Base-by-base conservation (phyloP, 2,329 filamentous ascomycete species). In the Ilyonectria mors-panacis region DNA sequence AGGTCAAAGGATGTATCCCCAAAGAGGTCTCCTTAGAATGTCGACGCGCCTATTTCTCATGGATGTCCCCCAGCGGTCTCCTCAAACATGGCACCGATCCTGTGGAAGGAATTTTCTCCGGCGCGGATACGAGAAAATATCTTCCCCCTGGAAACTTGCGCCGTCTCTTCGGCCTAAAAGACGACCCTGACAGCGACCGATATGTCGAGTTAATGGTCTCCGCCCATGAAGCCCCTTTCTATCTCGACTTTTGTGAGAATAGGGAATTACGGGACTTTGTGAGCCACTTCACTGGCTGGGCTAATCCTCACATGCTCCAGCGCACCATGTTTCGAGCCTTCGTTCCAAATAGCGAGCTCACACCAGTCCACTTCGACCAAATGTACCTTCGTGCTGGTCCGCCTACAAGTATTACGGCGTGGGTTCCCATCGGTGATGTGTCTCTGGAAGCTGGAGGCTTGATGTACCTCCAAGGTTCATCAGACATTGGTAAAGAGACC, bases 291-390 rank as follows among this genome's bases (percentile, higher is more conserved):
- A 65, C 62, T 4, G 57, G 57, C 45, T 67, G 65, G 65, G 39
- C 63, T n/a, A 67, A 61, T 26, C 65, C 65, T 44, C 65, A 67
- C 9, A 67, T 67, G 65, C 57, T 67, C 4, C 65, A 67, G 30
- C 33, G 62, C 2, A 65, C 65, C 12, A 67, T 67, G 65, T 44
- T 63, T 19, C 53, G 61, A 7, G 61, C 54, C 4, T 63, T 63
- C 15, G 61, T 58, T 7, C 61, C 61, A 26, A 28, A 58, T 8
- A 51, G 30, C 54, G 54, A 63, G 28, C 55, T 59, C 37, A 64
- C 62, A 7, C 62, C 55, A 9, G 55, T 64, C n/a, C 62, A 64
- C 19, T 64, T 64, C n/a, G 62, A 64, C 30, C 62, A 64, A 35
- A 64, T 64, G 62, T 64, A 59, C 30, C 55, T 64, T 19, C 62